Conservation (phyloP, 2,329 filamentous ascomycete genomes). For the Diaporthe eres region DNA sequence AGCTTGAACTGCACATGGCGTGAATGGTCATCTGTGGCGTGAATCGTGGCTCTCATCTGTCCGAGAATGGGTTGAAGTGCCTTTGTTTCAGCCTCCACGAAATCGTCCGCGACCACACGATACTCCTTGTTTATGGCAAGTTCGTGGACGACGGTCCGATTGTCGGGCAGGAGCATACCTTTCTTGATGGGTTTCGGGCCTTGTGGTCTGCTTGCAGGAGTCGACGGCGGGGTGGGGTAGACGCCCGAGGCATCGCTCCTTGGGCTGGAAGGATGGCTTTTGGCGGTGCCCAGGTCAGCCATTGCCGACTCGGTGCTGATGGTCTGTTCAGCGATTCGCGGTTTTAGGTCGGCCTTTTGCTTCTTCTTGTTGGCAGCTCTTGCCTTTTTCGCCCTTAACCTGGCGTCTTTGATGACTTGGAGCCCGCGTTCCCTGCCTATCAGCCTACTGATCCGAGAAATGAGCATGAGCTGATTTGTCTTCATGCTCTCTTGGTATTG, state of each 20-base stretch:
- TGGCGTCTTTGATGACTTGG: constrained; percentile 80
- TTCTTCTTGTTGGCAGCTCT: constrained; percentile 72
- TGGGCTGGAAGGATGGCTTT: not conserved
- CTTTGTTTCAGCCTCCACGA: constrained; percentile 68
- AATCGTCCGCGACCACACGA: constrained; percentile 75
- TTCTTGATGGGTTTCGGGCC: constrained; percentile 31
- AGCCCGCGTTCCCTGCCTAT: constrained; percentile 80
- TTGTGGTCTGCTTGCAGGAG: constrained; percentile 44
- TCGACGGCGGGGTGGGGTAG: constrained; percentile 68
- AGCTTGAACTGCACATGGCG: constrained; percentile 76
- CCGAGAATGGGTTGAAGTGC: constrained; percentile 64
- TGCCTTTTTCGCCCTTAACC: constrained; percentile 71
- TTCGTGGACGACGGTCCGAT: constrained; percentile 83
- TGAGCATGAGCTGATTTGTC: constrained; percentile 83
- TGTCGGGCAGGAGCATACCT: constrained; percentile 73
- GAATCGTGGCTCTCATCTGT: constrained; percentile 76
- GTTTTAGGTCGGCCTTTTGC: constrained; percentile 78
- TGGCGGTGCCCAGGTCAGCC: constrained; percentile 56
- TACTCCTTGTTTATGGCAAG: constrained; percentile 85
- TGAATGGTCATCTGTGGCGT: constrained; percentile 63
- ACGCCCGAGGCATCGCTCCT: constrained; percentile 60
- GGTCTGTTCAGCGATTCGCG: constrained; percentile 71
- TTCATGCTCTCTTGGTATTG: constrained; percentile 86
- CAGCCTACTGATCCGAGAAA: constrained; percentile 84
- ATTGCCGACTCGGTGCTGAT: constrained; percentile 53